phyloP scores from a whole-genome alignment of 192 early-diverging fungal species.

The Backusella tarrabulga region DNA sequence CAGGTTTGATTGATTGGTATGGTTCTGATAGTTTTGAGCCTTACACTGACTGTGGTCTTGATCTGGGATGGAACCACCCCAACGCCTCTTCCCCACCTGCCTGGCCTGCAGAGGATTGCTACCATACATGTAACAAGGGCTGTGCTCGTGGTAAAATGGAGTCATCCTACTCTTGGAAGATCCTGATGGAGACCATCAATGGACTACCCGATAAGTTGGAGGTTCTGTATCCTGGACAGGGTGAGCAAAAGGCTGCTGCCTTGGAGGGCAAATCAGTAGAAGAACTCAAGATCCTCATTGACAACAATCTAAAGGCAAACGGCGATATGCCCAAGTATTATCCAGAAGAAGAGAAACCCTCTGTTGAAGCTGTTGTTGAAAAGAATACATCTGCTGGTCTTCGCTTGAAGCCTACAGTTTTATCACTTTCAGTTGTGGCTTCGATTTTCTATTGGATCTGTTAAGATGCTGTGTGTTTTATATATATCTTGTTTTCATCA shows the following conservation, averaged over 20 bases:
- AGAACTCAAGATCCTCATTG: background rate
- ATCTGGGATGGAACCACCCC: constrained; percentile 37
- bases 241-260: background rate
- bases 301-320: background rate
- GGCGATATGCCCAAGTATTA: background rate
- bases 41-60: constrained; percentile 36
- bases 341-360: background rate
- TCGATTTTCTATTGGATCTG: background rate
- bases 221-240: constrained; percentile 22
- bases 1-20: constrained; percentile 40
- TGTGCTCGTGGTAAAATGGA: constrained; percentile 35
- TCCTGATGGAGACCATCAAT: constrained; percentile 14
- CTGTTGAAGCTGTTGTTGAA: background rate
- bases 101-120: constrained; percentile 41
- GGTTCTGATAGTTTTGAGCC: constrained; percentile 32
- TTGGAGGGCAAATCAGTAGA: constrained; percentile 11
- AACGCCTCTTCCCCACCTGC: constrained; percentile 32
- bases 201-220: background rate
- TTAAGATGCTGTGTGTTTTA: background rate
- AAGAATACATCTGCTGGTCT: background rate
- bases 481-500: background rate
- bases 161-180: constrained; percentile 31
- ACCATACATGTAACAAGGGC: constrained; percentile 41
- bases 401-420: background rate
- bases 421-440: background rate